Evolutionary conservation across 495 filamentous ascomycete genomes (phyloP).

Genomic region (Aspergillus cavernicola): DNA sequence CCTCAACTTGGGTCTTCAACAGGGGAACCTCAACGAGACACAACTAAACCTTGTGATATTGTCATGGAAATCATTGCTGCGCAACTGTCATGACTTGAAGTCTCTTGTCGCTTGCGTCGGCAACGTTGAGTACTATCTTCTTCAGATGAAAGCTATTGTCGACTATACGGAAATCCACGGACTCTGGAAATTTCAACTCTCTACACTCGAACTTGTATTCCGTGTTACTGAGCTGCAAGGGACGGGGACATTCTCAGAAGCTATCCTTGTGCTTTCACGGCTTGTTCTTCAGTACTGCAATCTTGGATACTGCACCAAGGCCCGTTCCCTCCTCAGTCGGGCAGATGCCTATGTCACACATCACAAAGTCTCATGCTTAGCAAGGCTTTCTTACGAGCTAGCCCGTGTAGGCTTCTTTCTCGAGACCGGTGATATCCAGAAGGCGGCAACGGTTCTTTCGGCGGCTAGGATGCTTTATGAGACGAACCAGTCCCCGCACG

Average conservation of each 20-base stretch:
- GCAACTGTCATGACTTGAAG: slow-evolving; percentile 41
- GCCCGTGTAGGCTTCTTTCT: slow-evolving; percentile 72
- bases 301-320: slow-evolving; percentile 74
- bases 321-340: slow-evolving; percentile 58
- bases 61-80: slow-evolving; percentile 36
- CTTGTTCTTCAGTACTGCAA: slow-evolving; percentile 70
- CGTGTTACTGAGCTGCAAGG: slow-evolving; percentile 52
- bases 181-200: slow-evolving; percentile 49
- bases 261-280: slow-evolving; percentile 54
- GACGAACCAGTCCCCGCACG: slow-evolving; percentile 29
- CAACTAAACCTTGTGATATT: slow-evolving; percentile 43
- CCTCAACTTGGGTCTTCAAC: slow-evolving; percentile 52
- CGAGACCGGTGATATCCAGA: slow-evolving; percentile 58
- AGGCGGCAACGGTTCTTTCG: slow-evolving; percentile 39
- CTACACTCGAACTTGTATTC: slow-evolving; percentile 44
- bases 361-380: slow-evolving; percentile 34
- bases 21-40: slow-evolving; percentile 42
- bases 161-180: slow-evolving; percentile 80
- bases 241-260: slow-evolving; percentile 47
- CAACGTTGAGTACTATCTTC: slow-evolving; percentile 54
- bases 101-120: slow-evolving; percentile 57
- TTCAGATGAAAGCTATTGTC: slow-evolving; percentile 63
- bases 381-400: slow-evolving; percentile 59
- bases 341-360: slow-evolving; percentile 48
- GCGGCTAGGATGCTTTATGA: slow-evolving; percentile 35